Conservation (phyloP, 2,329 filamentous ascomycete species). For the Colletotrichum eleusines region DNA sequence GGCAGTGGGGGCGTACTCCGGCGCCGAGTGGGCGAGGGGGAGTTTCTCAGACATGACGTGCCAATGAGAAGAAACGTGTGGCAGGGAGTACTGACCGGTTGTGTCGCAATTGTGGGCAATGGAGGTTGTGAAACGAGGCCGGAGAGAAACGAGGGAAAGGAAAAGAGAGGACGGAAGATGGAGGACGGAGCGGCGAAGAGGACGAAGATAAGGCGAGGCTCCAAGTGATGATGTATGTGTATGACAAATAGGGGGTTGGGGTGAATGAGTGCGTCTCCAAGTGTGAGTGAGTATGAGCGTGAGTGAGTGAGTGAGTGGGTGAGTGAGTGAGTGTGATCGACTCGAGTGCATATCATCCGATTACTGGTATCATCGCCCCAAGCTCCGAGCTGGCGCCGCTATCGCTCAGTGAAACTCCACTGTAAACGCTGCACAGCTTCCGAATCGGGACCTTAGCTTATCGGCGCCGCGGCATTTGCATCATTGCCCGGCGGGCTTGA, state of each 20-base stretch:
- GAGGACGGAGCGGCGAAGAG: not conserved
- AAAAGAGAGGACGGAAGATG: not conserved
- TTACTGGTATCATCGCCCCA: not conserved
- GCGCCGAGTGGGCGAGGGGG: conserved; percentile 26
- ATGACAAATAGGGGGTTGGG: conserved; percentile 31
- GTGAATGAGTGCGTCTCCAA: not conserved
- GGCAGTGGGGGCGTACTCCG: conserved; percentile 5
- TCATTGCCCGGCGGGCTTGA: conserved; percentile 1
- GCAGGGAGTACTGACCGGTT: too few species aligned
- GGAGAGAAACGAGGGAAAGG: not conserved
- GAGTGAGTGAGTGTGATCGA: not conserved
- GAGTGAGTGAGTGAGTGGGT: not conserved
- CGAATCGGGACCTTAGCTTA: conserved; percentile 15
- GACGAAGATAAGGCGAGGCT: conserved; percentile 17
- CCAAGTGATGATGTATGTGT: conserved; percentile 21
- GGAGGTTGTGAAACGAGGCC: too few species aligned
- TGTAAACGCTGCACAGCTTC: conserved; percentile 26
- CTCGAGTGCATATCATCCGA: not conserved
- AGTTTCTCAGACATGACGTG: conserved; percentile 37
- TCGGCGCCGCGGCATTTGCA: conserved; percentile 8
- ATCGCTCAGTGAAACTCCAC: conserved; percentile 22
- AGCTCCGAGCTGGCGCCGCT: conserved; percentile 18
- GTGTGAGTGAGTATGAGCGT: not conserved
- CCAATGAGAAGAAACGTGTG: not conserved
- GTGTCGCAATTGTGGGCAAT: not conserved